Conservation (phyloP, 2,329 filamentous ascomycete species). For the Cyphellophora attinorum region DNA sequence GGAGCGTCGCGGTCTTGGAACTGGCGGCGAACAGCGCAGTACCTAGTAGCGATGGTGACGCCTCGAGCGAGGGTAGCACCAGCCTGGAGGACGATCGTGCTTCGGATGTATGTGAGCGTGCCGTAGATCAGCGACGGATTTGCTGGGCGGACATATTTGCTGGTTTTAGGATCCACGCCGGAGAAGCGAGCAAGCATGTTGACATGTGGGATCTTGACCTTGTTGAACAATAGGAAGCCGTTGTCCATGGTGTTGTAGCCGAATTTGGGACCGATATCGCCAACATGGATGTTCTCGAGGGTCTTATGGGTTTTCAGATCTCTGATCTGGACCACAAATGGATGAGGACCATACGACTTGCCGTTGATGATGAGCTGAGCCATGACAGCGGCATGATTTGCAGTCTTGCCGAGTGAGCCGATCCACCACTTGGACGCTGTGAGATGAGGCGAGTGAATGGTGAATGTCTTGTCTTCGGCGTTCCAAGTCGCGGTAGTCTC, state of each 20-base stretch:
- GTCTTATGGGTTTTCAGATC: slow-evolving; percentile 61
- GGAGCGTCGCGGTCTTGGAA: slow-evolving; percentile 66
- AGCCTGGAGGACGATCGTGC: slow-evolving; percentile 63
- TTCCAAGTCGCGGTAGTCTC: slow-evolving; percentile 69
- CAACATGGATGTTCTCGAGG: slow-evolving; percentile 60
- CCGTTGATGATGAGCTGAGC: slow-evolving; percentile 59
- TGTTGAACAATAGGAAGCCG: slow-evolving; percentile 67
- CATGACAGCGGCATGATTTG: slow-evolving; percentile 71
- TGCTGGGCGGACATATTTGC: slow-evolving; percentile 57
- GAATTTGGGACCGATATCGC: slow-evolving; percentile 73
- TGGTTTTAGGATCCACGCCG: slow-evolving; percentile 56
- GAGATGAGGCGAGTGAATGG: slow-evolving; percentile 61
- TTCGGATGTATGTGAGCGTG: slow-evolving; percentile 66
- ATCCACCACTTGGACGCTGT: slow-evolving; percentile 83
- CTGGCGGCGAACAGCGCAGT: slow-evolving; percentile 64
- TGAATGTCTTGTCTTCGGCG: slow-evolving; percentile 63
- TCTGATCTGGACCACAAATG: slow-evolving; percentile 67
- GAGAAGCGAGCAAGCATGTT: slow-evolving; percentile 68
- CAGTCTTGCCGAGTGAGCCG: slow-evolving; percentile 63
- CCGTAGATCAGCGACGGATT: slow-evolving; percentile 63
- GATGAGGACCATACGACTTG: slow-evolving; percentile 63
- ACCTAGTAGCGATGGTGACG: slow-evolving; percentile 68
- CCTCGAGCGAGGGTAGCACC: slow-evolving; percentile 63
- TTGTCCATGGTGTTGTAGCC: slow-evolving; percentile 78
- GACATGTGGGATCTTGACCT: slow-evolving; percentile 63